phyloP scores from a whole-genome alignment of 179 eudicot species.

The Drosera spatulata region DNA sequence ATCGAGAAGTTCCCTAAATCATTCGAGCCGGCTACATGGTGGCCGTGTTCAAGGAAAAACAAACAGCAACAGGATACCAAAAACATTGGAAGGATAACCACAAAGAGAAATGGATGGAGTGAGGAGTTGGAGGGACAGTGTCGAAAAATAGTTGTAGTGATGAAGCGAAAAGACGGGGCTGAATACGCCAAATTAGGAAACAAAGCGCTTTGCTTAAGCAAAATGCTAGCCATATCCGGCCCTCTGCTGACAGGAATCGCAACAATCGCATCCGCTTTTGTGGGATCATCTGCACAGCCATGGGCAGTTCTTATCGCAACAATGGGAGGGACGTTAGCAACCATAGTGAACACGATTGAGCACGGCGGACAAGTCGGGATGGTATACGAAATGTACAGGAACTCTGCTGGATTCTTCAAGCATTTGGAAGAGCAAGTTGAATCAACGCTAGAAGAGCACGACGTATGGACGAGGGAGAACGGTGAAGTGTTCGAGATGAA shows the following conservation, averaged over 20 bases:
- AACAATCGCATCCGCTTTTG: slow-evolving; percentile 17
- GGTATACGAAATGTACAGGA: slow-evolving; percentile 31
- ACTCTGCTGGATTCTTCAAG: slow-evolving; percentile 16
- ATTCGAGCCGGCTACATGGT: slow-evolving; percentile 21
- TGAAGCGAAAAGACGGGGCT: slow-evolving; percentile 25
- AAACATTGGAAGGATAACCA: not conserved
- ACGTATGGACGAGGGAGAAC: not conserved
- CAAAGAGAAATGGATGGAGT: slow-evolving; percentile 36
- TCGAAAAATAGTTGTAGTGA: slow-evolving; percentile 22
- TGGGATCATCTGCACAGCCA: not conserved
- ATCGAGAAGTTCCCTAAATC: slow-evolving; percentile 31
- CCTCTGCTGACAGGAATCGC: slow-evolving; percentile 49
- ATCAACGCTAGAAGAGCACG: not conserved
- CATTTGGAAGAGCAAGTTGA: not conserved
- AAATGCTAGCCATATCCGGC: slow-evolving; percentile 31
- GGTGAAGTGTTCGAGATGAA: not conserved
- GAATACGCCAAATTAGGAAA: slow-evolving; percentile 38
- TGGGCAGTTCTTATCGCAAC: slow-evolving; percentile 7
- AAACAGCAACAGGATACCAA: not conserved
- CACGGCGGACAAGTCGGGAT: slow-evolving; percentile 34
- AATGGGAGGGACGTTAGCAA: slow-evolving; percentile 11
- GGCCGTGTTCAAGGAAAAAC: not conserved
- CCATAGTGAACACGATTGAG: slow-evolving; percentile 12
- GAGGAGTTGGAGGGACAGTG: slow-evolving; percentile 34
- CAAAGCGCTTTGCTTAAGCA: slow-evolving; percentile 44